Percentiles rank a stretch among this genome's conserved stretches.
Conservation (phyloP, 2,329 filamentous ascomycete genomes). For the Aspergillus alliaceus region DNA sequence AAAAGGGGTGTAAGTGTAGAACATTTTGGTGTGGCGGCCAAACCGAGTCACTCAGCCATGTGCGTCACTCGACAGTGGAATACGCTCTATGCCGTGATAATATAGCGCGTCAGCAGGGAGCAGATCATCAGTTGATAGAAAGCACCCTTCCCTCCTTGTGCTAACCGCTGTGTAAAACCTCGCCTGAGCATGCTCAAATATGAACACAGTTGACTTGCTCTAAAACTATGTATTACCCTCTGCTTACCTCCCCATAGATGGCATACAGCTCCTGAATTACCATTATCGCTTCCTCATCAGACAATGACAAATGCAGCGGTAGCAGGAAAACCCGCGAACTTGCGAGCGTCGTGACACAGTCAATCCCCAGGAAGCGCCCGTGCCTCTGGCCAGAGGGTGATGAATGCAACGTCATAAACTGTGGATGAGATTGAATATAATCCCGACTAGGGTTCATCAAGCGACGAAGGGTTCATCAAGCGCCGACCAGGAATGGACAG, state of each 20-base stretch:
- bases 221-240: neutral
- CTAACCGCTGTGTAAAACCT: too few species aligned
- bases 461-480: neutral
- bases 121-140: too few species aligned
- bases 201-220: too few species aligned
- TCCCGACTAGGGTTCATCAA: too few species aligned
- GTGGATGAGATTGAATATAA: constrained; percentile 1
- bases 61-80: too few species aligned
- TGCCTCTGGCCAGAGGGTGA: neutral
- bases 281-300: neutral
- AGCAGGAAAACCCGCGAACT: neutral
- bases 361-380: constrained; percentile 1
- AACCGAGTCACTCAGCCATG: too few species aligned
- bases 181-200: too few species aligned
- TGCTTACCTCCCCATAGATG: neutral
- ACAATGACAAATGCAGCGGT: neutral
- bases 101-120: too few species aligned
- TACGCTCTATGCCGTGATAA: too few species aligned
- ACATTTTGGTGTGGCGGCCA: too few species aligned
- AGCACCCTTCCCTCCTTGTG: too few species aligned
- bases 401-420: constrained; percentile 7
- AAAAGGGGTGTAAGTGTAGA: too few species aligned
- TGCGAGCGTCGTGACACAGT: neutral
- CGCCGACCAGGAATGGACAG: neutral
- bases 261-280: neutral